Conservation (phyloP, 441 rosid genomes). For the Pelargonium fulgidum region DNA sequence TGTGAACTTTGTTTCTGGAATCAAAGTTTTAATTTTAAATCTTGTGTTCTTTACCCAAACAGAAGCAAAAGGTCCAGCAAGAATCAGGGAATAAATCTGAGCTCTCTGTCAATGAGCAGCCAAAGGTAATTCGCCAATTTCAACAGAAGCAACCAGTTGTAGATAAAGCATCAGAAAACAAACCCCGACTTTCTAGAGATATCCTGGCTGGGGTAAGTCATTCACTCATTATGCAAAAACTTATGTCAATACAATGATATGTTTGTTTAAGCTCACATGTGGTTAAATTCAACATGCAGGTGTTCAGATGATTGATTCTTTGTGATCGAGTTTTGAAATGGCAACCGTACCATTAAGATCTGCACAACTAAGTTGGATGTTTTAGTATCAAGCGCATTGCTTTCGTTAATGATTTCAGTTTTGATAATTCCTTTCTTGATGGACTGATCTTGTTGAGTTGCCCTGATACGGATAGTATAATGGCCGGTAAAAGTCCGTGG, state of each 20-base stretch:
- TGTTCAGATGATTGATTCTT: not conserved
- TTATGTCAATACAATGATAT: not conserved
- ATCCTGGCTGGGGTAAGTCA: constrained; percentile 63
- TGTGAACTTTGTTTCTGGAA: not conserved
- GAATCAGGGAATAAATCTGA: constrained; percentile 33
- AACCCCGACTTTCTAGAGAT: constrained; percentile 58
- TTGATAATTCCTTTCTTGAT: too few species aligned
- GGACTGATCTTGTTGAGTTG: not conserved
- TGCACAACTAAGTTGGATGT: not conserved
- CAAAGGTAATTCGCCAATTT: constrained; percentile 50
- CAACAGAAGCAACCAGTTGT: constrained; percentile 64
- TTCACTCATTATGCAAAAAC: not conserved
- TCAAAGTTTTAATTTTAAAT: not conserved
- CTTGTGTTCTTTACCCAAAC: constrained; percentile 15
- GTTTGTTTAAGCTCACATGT: not conserved
- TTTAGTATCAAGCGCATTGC: not conserved
- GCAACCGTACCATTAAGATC: not conserved
- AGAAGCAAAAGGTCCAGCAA: constrained; percentile 63
- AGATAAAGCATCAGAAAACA: constrained; percentile 37
- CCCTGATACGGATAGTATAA: not conserved
- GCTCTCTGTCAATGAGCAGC: constrained; percentile 26
- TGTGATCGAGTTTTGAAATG: not conserved
- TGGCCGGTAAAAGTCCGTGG: too few species aligned
- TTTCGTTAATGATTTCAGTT: not conserved
- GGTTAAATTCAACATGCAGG: not conserved